A percentile compares a stretch with the other conserved stretches of the same genome.
These are phyloP conservation scores for Coffea humblotiana DNA, from an alignment of 305 asterid genomes.

Conservation along the genomic window DNA sequence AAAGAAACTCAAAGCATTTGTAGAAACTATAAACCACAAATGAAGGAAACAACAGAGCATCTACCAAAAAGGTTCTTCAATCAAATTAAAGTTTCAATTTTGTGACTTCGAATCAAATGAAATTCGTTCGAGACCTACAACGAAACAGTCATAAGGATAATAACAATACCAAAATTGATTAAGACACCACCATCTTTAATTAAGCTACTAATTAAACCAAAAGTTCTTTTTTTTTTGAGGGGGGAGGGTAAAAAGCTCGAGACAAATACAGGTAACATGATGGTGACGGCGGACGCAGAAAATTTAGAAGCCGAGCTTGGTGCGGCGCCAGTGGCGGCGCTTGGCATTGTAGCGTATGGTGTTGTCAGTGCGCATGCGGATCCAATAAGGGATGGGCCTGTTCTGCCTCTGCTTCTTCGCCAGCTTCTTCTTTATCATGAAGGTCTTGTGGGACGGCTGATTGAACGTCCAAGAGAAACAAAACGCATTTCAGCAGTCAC, in stretches of 20 bases:
- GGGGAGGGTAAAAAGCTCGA: no score
- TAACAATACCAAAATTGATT: neutral
- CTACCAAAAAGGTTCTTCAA: neutral
- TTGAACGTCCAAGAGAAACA: neutral
- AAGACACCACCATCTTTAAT: slow-evolving; percentile 5
- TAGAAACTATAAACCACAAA: neutral
- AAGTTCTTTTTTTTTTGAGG: neutral
- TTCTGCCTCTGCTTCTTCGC: slow-evolving; percentile 97
- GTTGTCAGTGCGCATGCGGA: slow-evolving; percentile 81
- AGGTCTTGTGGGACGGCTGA: slow-evolving; percentile 84
- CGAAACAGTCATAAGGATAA: neutral
- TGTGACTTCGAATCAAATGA: neutral
- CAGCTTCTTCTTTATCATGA: slow-evolving; percentile 86
- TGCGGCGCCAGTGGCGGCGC: slow-evolving; percentile 98
- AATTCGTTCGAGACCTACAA: neutral
- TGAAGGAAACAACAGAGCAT: neutral
- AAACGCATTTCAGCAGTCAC: neutral
- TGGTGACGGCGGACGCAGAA: neutral
- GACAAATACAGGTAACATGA: neutral
- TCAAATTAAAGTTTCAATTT: slow-evolving; percentile 3
- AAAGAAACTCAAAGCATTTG: neutral
- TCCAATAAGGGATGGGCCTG: slow-evolving; percentile 88
- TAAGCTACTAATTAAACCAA: neutral
- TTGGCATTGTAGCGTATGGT: slow-evolving; percentile 93
- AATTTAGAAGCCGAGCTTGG: slow-evolving; percentile 81